Evolutionary conservation across 331 rosid genomes (phyloP).

Genomic region (Ulmus americana): DNA sequence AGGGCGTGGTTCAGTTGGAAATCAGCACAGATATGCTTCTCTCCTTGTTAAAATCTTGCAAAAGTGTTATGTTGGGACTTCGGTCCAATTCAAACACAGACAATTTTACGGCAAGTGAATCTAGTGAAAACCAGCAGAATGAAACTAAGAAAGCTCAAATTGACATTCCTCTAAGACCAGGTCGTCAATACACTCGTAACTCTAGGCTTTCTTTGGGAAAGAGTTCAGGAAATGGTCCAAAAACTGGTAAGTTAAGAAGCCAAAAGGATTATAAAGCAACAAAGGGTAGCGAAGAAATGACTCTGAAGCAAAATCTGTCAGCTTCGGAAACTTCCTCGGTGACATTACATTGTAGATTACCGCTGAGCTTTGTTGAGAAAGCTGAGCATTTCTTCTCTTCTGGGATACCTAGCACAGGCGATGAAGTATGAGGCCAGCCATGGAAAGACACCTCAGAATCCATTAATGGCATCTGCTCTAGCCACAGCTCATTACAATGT

Average conservation of each 20-base stretch:
- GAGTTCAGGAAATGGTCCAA: constrained; percentile 48
- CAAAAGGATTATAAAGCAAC: constrained; percentile 54
- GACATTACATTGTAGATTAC: constrained; percentile 73
- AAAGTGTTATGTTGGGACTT: constrained; percentile 37
- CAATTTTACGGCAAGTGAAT: constrained; percentile 42
- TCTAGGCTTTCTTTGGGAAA: constrained; percentile 42
- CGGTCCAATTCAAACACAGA: constrained; percentile 43
- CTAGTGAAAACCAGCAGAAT: constrained; percentile 45
- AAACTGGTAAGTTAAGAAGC: constrained; percentile 51
- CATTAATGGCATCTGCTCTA: neutral
- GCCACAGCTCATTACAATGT: neutral
- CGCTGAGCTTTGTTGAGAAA: constrained; percentile 61
- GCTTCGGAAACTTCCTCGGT: constrained; percentile 45
- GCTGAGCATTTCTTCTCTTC: constrained; percentile 73
- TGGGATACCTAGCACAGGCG: constrained; percentile 32
- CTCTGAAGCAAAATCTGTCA: constrained; percentile 42
- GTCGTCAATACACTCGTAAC: constrained; percentile 51
- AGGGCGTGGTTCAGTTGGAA: constrained; percentile 85
- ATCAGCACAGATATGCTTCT: constrained; percentile 85
- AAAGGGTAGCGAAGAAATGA: constrained; percentile 50
- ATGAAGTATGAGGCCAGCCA: constrained; percentile 28
- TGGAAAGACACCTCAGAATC: neutral
- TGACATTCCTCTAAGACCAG: constrained; percentile 34
- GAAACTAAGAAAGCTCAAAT: constrained; percentile 40
- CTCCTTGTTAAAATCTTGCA: constrained; percentile 75